Evolutionary conservation across 257 asterid species (phyloP).

Genomic region (Asclepias syriaca): DNA sequence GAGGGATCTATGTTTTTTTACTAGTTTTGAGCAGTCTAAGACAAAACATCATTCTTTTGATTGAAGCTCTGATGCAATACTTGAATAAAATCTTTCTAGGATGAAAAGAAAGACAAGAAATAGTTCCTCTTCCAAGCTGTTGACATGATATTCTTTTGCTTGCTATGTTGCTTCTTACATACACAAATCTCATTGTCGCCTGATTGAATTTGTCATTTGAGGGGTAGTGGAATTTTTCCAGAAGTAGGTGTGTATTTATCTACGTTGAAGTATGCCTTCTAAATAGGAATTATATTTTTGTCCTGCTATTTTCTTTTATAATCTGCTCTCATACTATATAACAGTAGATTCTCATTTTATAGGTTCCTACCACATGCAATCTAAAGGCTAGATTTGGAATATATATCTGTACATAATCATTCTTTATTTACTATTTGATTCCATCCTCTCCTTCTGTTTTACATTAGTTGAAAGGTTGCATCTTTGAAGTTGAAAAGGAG

Average conservation of each 20-base stretch:
- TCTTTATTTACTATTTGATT: background rate
- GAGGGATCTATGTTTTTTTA: background rate
- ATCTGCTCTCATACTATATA: background rate
- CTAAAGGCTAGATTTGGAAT: constrained; percentile 1
- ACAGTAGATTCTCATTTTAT: background rate
- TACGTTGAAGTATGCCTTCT: background rate
- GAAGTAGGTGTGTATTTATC: background rate
- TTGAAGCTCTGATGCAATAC: background rate
- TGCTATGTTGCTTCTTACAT: background rate
- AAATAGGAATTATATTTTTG: background rate
- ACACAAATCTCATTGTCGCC: background rate
- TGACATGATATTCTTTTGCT: background rate
- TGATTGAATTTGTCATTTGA: background rate
- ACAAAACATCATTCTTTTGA: background rate
- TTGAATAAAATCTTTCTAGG: background rate
- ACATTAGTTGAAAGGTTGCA: background rate
- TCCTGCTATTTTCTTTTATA: background rate
- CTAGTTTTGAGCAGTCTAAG: background rate
- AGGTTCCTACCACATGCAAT: background rate
- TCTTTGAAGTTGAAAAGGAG: background rate
- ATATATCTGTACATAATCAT: background rate
- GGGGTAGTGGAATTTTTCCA: background rate
- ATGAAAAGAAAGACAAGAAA: background rate
- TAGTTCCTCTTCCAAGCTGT: background rate
- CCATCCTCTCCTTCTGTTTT: no score